Base-by-base conservation (phyloP, 495 filamentous ascomycete genomes). In the Viridothelium virens region DNA sequence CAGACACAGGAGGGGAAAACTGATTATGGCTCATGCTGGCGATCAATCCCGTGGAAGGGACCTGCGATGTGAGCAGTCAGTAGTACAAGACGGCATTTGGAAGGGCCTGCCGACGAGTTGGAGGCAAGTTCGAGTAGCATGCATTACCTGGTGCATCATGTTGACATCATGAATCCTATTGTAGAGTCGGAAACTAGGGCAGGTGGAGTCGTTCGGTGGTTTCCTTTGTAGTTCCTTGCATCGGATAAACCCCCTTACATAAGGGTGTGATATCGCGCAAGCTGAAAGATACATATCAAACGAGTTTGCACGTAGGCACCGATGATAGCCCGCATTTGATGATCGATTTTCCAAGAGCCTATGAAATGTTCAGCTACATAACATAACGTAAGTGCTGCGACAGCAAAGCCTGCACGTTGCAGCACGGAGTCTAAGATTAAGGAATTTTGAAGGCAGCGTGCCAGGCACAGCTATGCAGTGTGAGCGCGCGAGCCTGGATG, bases 131-230 rank as follows among this genome's bases (percentile, higher is more conserved):
- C 41, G 41, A 7, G 41, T 7, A 44, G 14, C 7, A 7, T 7
- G 41, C 41, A 14, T 7, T 7, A 44, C 14, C 41, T 44, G 6
- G 41, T 44, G 41, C 41, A 44, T 44, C 41, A 44, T 44, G 41
- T 44, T 44, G 14, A 14, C 41, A 44, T 44, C 41, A 44, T 44
- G 14, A 44, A 44, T 14, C 14, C 41, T 44, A 7, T 44, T 44
- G 7, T 14, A 44, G 41, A 44, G 41, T 44, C 6, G 41, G 14
- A 44, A 6, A 36, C 33, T 34, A 3, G 31, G 53, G 53, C 31
- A 59, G 53, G 53, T 59, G 53, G 5, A 59, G 53, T 59, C 31
- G 53, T 36, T 53, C 12, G n/a, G 48, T 9, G 48, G 18, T 53
- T 14, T 25, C 5, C 5, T 5, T 16, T 25, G 53, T 5, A 36